phyloP scores from a whole-genome alignment of 2,329 filamentous ascomycete genomes.

The Cryphonectria japonica region DNA sequence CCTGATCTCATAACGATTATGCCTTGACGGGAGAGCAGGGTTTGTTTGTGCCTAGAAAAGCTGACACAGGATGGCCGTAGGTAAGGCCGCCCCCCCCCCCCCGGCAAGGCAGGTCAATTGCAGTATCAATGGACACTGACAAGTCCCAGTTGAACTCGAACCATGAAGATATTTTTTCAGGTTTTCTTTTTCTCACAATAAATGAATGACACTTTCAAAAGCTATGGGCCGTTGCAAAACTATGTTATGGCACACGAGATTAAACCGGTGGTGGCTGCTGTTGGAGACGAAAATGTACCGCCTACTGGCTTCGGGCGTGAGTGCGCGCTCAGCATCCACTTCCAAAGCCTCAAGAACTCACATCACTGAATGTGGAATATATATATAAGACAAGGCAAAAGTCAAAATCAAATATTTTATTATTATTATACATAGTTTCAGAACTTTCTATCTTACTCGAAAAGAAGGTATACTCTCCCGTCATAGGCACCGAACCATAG shows the following conservation, averaged over 20 bases:
- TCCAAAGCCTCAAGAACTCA: background rate
- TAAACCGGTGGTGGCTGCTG: background rate
- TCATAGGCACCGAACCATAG: background rate
- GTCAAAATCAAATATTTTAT: background rate
- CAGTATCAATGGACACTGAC: background rate
- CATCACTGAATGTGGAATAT: background rate
- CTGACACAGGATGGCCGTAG: slow-evolving; percentile 5
- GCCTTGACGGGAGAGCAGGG: background rate
- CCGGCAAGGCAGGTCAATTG: background rate
- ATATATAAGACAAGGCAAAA: background rate
- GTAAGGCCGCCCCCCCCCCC: background rate
- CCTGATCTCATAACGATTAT: background rate
- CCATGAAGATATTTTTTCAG: background rate
- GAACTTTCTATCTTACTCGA: background rate
- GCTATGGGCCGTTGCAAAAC: background rate
- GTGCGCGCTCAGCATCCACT: background rate
- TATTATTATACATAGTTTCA: background rate
- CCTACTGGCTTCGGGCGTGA: background rate
- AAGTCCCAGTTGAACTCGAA: background rate
- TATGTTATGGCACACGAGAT: background rate
- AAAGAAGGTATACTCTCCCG: background rate
- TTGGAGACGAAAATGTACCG: background rate
- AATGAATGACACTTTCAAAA: background rate
- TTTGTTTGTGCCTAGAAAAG: background rate
- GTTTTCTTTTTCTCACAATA: background rate